Evolutionary conservation across 1,284 basidiomycete species (phyloP).

Genomic region (Bjerkandera adusta): DNA sequence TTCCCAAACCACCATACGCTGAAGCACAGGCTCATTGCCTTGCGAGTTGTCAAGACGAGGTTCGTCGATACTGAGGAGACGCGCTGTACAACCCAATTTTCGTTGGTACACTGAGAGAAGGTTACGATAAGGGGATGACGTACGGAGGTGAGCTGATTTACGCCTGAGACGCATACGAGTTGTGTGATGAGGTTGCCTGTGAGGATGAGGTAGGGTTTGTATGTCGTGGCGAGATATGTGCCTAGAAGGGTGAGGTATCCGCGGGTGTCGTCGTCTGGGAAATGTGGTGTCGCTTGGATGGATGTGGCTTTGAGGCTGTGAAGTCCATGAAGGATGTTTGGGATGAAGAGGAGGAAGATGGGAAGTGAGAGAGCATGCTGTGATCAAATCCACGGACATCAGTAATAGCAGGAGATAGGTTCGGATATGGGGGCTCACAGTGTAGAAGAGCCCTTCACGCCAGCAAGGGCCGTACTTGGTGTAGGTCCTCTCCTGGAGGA

Average conservation of each 20-base stretch:
- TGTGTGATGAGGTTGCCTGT: conserved; percentile 75
- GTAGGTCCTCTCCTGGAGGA: conserved; percentile 84
- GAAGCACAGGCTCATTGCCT: conserved; percentile 68
- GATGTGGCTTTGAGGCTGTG: conserved; percentile 35
- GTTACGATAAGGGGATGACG: conserved; percentile 25
- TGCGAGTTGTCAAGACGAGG: conserved; percentile 66
- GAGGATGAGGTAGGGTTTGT: conserved; percentile 51
- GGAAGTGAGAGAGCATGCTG: conserved; percentile 76
- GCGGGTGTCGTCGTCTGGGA: conserved; percentile 5
- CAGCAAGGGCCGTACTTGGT: conserved; percentile 71
- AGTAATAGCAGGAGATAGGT: conserved; percentile 1
- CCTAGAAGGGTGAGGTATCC: neutral
- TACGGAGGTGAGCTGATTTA: conserved; percentile 80
- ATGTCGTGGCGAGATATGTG: neutral
- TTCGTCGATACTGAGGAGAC: conserved; percentile 74
- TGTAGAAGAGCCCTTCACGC: conserved; percentile 88
- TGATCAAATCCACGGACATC: neutral
- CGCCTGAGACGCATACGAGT: conserved; percentile 84
- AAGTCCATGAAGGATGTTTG: conserved; percentile 56
- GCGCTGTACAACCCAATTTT: conserved; percentile 39
- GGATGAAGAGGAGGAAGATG: conserved; percentile 63
- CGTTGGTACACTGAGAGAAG: neutral
- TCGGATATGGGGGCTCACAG: conserved; percentile 37
- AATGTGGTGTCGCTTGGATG: neutral
- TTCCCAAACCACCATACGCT: conserved; percentile 77